phyloP scores from a whole-genome alignment of 202 grass and related monocot species.

The Musa balbisiana region DNA sequence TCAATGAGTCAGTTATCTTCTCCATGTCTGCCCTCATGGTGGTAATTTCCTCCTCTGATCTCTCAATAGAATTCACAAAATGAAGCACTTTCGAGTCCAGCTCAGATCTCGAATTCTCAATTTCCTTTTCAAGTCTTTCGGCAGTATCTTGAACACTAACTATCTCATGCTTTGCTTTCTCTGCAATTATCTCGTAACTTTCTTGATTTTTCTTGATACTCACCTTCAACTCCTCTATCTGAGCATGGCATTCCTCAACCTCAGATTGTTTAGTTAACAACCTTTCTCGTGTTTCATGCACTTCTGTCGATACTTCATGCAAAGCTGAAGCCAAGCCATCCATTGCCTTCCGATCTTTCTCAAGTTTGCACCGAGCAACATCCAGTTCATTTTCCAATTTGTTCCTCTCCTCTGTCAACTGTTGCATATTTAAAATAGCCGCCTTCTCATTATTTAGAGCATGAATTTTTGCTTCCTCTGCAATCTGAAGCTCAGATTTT shows the following conservation, averaged over 20 bases:
- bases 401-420: slow-evolving; percentile 49
- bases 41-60: slow-evolving; percentile 65
- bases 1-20: slow-evolving; percentile 38
- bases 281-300: slow-evolving; percentile 49
- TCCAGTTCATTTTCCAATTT: slow-evolving; percentile 42
- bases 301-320: slow-evolving; percentile 44
- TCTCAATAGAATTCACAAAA: slow-evolving; percentile 41
- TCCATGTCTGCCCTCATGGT: slow-evolving; percentile 45
- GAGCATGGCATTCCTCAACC: slow-evolving; percentile 46
- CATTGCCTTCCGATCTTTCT: slow-evolving; percentile 50
- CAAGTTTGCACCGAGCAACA: slow-evolving; percentile 42
- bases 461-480: slow-evolving; percentile 48
- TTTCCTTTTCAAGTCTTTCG: slow-evolving; percentile 53
- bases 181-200: slow-evolving; percentile 50
- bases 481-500: slow-evolving; percentile 52
- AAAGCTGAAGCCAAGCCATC: slow-evolving; percentile 62
- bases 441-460: slow-evolving; percentile 50
- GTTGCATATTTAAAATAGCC: slow-evolving; percentile 39
- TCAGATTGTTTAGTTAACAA: slow-evolving; percentile 62
- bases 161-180: slow-evolving; percentile 63
- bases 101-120: slow-evolving; percentile 44
- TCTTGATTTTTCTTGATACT: slow-evolving; percentile 56
- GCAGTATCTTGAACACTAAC: slow-evolving; percentile 41
- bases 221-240: slow-evolving; percentile 80
- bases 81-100: slow-evolving; percentile 56